Evolutionary conservation across 176 grass and related monocot genomes (phyloP).

Genomic region (Sorghum bicolor): Sorghum_bicolor_NCBIv3 NC_012873.2:58498001-58498500

Average conservation of each 20-base stretch:
- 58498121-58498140: too few relatives aligned
- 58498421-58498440: neutral
- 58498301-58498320: conserved; percentile 29
- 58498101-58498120: too few relatives aligned
- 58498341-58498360: neutral
- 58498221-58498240: neutral
- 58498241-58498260: neutral
- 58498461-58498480: too few relatives aligned
- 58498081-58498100: too few relatives aligned
- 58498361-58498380: neutral
- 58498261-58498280: conserved; percentile 1
- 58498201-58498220: neutral
- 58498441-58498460: neutral
- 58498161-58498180: conserved; percentile 3
- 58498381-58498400: neutral
- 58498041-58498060: too few relatives aligned
- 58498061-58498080: too few relatives aligned
- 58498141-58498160: neutral
- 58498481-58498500: too few relatives aligned
- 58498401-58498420: neutral
- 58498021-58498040: too few relatives aligned
- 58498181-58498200: neutral
- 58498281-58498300: neutral
- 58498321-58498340: neutral
- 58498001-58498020: too few relatives aligned